phyloP scores from a whole-genome alignment of 768 basidiomycete genomes.

The Pleurotus platypus region DNA sequence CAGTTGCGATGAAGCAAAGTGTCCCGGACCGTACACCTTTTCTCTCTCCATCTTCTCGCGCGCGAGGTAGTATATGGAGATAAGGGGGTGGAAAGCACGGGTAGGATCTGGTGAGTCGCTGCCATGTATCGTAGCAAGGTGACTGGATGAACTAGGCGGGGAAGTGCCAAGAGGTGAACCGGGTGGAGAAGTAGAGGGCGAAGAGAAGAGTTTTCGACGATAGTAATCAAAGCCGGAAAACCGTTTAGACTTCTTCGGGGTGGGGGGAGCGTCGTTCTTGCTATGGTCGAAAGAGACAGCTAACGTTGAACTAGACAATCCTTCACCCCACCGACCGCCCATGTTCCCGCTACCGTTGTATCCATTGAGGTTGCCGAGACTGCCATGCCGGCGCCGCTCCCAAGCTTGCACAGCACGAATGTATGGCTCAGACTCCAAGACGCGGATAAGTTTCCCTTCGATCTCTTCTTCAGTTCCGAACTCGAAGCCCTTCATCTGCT shows the following conservation, averaged over 20 bases:
- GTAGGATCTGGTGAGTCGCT: conserved; percentile 77
- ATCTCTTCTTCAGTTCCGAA: conserved; percentile 91
- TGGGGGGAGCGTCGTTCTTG: conserved; percentile 38
- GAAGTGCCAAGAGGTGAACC: conserved; percentile 43
- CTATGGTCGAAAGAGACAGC: conserved; percentile 57
- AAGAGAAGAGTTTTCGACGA: conserved; percentile 79
- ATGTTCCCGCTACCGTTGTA: conserved; percentile 31
- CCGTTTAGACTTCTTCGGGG: conserved; percentile 70
- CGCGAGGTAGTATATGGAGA: conserved; percentile 95
- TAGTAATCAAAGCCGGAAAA: conserved; percentile 97
- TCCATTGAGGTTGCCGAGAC: conserved; percentile 26
- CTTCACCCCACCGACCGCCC: conserved; percentile 46
- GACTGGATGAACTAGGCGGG: conserved; percentile 56
- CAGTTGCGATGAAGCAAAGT: conserved; percentile 90
- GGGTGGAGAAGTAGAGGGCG: conserved; percentile 45
- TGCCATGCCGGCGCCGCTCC: conserved; percentile 61
- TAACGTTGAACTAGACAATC: conserved; percentile 65
- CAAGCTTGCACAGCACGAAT: conserved; percentile 68
- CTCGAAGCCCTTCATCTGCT: conserved; percentile 94
- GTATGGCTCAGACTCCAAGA: conserved; percentile 81
- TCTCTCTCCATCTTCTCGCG: conserved; percentile 96
- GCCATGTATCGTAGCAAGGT: conserved; percentile 36
- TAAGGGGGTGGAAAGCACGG: conserved; percentile 87
- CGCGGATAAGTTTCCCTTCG: conserved; percentile 61
- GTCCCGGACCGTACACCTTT: conserved; percentile 86